Percentiles rank a stretch among this genome's conserved stretches.
Evolutionary conservation across 2,329 filamentous ascomycete species (phyloP).

Genomic region (Onygenales sp.): DNA sequence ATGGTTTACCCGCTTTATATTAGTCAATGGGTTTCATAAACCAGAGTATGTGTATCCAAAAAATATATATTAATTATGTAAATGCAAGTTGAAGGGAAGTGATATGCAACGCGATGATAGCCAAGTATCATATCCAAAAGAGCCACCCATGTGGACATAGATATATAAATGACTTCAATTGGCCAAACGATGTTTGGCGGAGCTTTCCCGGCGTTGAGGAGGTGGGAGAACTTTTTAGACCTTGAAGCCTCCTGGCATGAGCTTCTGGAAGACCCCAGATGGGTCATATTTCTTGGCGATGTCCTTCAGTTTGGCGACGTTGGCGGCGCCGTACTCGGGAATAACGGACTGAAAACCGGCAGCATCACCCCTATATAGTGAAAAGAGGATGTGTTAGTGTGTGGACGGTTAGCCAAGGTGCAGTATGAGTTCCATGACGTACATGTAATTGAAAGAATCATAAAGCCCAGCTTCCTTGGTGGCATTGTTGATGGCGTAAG

Average conservation of each 20-base stretch:
- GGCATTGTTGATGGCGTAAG: slow-evolving; percentile 13
- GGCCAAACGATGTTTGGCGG: too few relatives aligned
- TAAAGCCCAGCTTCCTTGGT: background rate
- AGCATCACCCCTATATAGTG: background rate
- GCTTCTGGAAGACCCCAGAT: background rate
- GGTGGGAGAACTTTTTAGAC: background rate
- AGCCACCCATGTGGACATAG: too few relatives aligned
- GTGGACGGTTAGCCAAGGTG: background rate
- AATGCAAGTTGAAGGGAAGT: too few relatives aligned
- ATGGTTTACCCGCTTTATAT: too few relatives aligned
- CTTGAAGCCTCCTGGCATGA: slow-evolving; percentile 2
- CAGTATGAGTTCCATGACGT: background rate
- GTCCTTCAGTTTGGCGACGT: background rate
- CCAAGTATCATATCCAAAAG: too few relatives aligned
- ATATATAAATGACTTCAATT: too few relatives aligned
- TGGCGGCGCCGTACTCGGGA: background rate
- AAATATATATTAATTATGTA: too few relatives aligned
- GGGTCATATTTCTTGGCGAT: slow-evolving; percentile 1
- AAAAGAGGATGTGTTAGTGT: background rate
- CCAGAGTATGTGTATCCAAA: too few relatives aligned
- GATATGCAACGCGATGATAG: too few relatives aligned
- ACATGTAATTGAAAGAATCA: background rate
- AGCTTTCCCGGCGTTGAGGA: background rate
- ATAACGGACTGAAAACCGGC: background rate
- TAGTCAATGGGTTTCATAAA: too few relatives aligned